Evolutionary conservation across 2,329 filamentous ascomycete species (phyloP), one percentile per base, ranked within the genome.

Genomic region (Diaporthe helianthi): DNA sequence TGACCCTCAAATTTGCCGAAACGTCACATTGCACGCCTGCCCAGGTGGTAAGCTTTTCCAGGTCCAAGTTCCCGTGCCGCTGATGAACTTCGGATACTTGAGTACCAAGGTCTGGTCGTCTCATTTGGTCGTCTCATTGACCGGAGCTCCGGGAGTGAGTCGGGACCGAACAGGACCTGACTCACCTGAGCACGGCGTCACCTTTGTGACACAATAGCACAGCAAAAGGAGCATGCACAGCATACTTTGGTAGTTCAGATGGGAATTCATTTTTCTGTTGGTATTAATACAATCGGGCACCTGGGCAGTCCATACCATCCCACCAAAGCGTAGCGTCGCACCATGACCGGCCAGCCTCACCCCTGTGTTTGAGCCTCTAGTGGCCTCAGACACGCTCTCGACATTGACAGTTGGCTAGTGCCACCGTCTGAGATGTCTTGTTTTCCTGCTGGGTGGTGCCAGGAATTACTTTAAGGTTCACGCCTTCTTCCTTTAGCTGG

Each of bases 341-440:
- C 67, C 67, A 69, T 66, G n/a, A 60, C 41, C 55, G 29, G 19
- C 46, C 26, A 49, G 67, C 67, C 41, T 46, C 44, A 52, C 61
- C 67, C 67, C 61, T 58, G 67, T 69, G 67, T 69, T 69, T 69
- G 67, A 69, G 61, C 49, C 46, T 65, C 38, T 52, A 46, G 38
- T 38, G 60, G 67, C 38, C 38, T 54, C 52, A 49, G 52, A 67
- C n/a, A 47, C 41, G 38, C 33, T 38, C 53, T 26, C n/a, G 2
- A 38, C 38, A 12, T 26, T 19, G 24, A 53, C 49, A 67, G 58
- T 63, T 63, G 58, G 58, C 58, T 53, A 44, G 55, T 44, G 55
- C 47, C n/a, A n/a, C n/a, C n/a, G n/a, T n/a, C n/a, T 55, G 26
- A 63, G 22, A 55, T 46, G 31, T 12, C n/a, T 13, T 51, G 10